Conservation (phyloP, 345 rosid species). For the Moringa oleifera region DNA sequence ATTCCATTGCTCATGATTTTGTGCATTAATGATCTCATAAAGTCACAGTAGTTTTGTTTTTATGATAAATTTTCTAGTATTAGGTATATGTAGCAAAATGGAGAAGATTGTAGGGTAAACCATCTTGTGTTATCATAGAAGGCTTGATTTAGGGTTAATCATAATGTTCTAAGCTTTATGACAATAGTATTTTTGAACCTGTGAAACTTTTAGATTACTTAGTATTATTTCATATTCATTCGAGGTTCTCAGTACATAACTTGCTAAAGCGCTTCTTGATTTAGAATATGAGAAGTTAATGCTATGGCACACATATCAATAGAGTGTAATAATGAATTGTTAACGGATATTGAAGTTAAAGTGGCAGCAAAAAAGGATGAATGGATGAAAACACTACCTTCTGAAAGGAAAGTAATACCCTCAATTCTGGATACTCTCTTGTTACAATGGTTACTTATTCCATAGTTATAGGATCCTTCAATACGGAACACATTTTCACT, state of each 20-base stretch:
- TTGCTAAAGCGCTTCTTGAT: constrained; percentile 1
- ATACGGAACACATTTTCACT: neutral
- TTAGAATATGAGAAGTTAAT: constrained; percentile 13
- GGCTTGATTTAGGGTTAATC: no score
- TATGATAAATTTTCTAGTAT: neutral
- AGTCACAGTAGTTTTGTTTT: neutral
- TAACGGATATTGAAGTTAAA: constrained; percentile 63
- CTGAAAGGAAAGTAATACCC: constrained; percentile 73
- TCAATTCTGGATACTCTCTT: neutral
- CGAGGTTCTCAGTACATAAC: constrained; percentile 2
- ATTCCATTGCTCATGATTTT: neutral
- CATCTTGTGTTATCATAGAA: constrained; percentile 8
- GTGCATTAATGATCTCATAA: neutral
- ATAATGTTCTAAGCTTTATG: no score
- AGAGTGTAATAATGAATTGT: constrained; percentile 93
- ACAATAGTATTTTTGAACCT: neutral
- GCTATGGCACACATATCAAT: constrained; percentile 63
- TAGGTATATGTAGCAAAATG: constrained; percentile 46
- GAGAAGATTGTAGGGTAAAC: constrained; percentile 82
- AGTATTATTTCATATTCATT: neutral
- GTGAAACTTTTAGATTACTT: neutral
- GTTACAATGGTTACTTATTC: neutral
- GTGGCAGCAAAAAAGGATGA: constrained; percentile 70
- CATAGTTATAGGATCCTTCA: neutral
- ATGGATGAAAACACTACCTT: constrained; percentile 98